These are phyloP conservation scores for Penicillium turbatum DNA, from an alignment of 495 filamentous ascomycete species.

Conservation along the genomic window DNA sequence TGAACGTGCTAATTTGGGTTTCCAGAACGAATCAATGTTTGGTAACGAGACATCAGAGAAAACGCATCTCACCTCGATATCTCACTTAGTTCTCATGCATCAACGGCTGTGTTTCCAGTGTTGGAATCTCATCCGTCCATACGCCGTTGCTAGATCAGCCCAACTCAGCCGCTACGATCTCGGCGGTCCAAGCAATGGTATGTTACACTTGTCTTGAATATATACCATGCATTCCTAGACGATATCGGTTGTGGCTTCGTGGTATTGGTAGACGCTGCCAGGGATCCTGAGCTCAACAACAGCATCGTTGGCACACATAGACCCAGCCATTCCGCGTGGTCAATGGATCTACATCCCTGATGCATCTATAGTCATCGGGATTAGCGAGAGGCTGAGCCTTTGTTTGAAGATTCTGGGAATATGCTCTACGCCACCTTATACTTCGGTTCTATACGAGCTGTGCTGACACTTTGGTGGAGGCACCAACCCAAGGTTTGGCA, in stretches of 20 bases:
- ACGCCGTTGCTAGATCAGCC: not conserved
- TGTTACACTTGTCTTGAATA: not conserved
- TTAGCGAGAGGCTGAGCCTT: not conserved
- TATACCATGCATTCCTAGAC: not conserved
- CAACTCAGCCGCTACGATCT: not conserved
- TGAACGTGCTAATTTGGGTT: not conserved
- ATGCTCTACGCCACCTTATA: conserved; percentile 10
- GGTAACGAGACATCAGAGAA: not conserved
- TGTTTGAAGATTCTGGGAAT: not conserved
- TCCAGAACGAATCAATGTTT: not conserved
- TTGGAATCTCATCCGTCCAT: not conserved
- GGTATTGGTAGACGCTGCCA: not conserved
- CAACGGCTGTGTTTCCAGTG: no score
- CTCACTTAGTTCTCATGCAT: not conserved
- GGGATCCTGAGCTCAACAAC: not conserved
- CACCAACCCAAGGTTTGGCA: not conserved
- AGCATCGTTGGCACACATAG: not conserved
- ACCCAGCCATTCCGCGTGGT: not conserved
- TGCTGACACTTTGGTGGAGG: conserved; percentile 13
- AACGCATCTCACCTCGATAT: not conserved
- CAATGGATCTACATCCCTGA: conserved; percentile 7
- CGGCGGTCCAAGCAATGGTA: no score
- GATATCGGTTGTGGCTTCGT: not conserved
- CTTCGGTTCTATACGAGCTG: not conserved
- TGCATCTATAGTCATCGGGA: conserved; percentile 24